A percentile compares a stretch with the other conserved stretches of the same genome.
Evolutionary conservation across 1,284 basidiomycete genomes (phyloP).

Genomic region (Irpex sp.): DNA sequence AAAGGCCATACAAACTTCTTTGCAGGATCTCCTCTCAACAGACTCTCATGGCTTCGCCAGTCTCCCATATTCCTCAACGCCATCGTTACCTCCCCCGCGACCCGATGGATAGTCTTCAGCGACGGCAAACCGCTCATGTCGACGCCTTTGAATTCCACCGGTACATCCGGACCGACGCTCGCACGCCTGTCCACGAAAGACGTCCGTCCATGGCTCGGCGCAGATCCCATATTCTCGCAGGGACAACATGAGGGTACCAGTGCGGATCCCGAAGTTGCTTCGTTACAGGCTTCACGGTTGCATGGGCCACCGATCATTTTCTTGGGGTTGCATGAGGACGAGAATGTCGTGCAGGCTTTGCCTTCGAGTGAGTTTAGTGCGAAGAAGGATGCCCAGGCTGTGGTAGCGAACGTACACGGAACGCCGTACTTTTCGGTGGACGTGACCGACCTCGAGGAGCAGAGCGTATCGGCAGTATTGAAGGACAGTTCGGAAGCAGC

Average conservation of each 20-base stretch:
- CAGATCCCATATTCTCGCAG: slow-evolving; percentile 63
- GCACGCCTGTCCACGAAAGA: slow-evolving; percentile 55
- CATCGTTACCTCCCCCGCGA: slow-evolving; percentile 51
- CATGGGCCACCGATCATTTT: slow-evolving; percentile 62
- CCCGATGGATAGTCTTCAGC: slow-evolving; percentile 77
- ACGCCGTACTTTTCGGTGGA: slow-evolving; percentile 82
- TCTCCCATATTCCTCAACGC: slow-evolving; percentile 72
- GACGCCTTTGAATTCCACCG: slow-evolving; percentile 13
- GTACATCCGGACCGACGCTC: slow-evolving; percentile 25
- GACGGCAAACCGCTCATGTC: slow-evolving; percentile 58
- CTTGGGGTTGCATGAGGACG: slow-evolving; percentile 78
- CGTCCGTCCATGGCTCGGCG: slow-evolving; percentile 42
- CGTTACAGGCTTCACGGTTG: slow-evolving; percentile 65
- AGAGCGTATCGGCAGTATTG: slow-evolving; percentile 41
- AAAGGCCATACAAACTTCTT: slow-evolving; percentile 53
- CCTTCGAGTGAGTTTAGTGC: slow-evolving; percentile 60
- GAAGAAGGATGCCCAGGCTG: slow-evolving; percentile 28
- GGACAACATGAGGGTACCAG: slow-evolving; percentile 47
- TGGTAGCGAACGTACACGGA: slow-evolving; percentile 63
- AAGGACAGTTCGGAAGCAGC: slow-evolving; percentile 33
- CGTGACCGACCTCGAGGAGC: slow-evolving; percentile 50
- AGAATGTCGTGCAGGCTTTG: slow-evolving; percentile 40
- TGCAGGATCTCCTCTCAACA: slow-evolving; percentile 81
- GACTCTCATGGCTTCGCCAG: slow-evolving; percentile 80
- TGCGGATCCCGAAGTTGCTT: slow-evolving; percentile 36